Conservation (phyloP, 176 grass and related monocot genomes). For the Triticum urartu region DNA sequence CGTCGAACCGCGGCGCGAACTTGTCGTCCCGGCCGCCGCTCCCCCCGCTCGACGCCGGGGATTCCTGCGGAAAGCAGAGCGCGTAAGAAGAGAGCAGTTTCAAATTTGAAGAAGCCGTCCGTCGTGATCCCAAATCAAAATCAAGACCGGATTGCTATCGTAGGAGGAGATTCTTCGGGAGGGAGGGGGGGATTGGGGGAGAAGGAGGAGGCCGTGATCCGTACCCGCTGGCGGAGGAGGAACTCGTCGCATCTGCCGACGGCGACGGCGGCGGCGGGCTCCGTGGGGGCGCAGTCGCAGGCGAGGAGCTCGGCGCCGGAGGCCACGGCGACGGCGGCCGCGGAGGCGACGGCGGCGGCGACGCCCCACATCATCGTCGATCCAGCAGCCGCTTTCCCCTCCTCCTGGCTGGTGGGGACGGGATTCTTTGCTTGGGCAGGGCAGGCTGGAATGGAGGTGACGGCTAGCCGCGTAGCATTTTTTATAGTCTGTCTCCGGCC, state of each 20-base stretch:
- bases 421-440: not conserved
- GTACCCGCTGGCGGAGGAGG: conserved; percentile 28
- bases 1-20: conserved; percentile 56
- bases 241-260: conserved; percentile 42
- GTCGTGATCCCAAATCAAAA: not conserved
- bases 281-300: conserved; percentile 31
- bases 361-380: conserved; percentile 46
- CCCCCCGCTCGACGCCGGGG: not conserved
- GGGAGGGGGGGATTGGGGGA: not conserved
- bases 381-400: not conserved
- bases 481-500: not conserved
- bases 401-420: not conserved
- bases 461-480: conserved; percentile 25
- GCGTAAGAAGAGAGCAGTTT: not conserved
- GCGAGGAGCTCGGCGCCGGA: conserved; percentile 45
- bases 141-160: not conserved
- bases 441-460: not conserved
- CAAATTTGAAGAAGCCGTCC: not conserved
- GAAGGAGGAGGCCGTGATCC: not conserved
- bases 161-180: too few relatives aligned
- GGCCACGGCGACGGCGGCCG: conserved; percentile 39
- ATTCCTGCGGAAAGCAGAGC: not conserved
- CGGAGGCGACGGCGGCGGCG: conserved; percentile 41
- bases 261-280: not conserved
- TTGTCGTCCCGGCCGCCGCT: not conserved